A percentile compares a stretch with the other conserved stretches of the same genome.
These are phyloP conservation scores for Tetradesmus obliquus DNA, from an alignment of 139 green algal species.

Conservation along the genomic window DNA sequence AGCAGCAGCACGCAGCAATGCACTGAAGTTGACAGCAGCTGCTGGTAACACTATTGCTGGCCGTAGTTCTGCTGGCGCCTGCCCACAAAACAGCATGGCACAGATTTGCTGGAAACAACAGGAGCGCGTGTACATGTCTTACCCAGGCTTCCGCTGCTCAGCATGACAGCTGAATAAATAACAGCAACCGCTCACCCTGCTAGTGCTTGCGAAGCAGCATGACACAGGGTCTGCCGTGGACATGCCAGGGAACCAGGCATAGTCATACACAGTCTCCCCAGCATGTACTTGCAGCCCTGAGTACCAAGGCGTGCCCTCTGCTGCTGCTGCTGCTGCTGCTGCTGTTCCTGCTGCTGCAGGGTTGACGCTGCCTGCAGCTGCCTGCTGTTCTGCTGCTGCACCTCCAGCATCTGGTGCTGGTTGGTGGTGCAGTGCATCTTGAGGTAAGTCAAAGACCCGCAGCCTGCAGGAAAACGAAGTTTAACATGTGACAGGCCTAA, in stretches of 20 bases:
- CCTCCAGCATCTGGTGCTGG: conserved; percentile 51
- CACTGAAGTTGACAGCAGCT: too few relatives aligned
- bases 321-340: not conserved
- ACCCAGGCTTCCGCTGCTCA: too few relatives aligned
- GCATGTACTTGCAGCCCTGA: conserved; percentile 68
- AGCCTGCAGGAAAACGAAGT: conserved; percentile 59
- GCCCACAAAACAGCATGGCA: too few relatives aligned
- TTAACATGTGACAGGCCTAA: not conserved
- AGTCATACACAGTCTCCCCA: conserved; percentile 87
- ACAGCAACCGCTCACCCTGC: conserved; percentile 53
- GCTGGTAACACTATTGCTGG: too few relatives aligned
- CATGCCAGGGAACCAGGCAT: conserved; percentile 82
- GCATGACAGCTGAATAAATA: too few relatives aligned
- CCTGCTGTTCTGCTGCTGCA: not conserved
- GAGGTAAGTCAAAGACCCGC: conserved; percentile 79
- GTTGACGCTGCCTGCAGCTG: not conserved
- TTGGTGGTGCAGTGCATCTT: conserved; percentile 55
- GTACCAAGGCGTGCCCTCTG: not conserved
- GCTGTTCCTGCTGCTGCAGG: not conserved
- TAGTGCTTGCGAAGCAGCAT: conserved; percentile 85
- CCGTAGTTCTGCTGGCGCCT: too few relatives aligned
- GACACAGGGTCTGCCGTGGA: conserved; percentile 66
- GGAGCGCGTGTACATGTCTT: too few relatives aligned
- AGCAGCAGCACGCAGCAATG: not conserved
- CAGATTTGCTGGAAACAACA: too few relatives aligned